Evolutionary conservation across 2,329 filamentous ascomycete species (phyloP).

Genomic region (Colletotrichum echinochloae): DNA sequence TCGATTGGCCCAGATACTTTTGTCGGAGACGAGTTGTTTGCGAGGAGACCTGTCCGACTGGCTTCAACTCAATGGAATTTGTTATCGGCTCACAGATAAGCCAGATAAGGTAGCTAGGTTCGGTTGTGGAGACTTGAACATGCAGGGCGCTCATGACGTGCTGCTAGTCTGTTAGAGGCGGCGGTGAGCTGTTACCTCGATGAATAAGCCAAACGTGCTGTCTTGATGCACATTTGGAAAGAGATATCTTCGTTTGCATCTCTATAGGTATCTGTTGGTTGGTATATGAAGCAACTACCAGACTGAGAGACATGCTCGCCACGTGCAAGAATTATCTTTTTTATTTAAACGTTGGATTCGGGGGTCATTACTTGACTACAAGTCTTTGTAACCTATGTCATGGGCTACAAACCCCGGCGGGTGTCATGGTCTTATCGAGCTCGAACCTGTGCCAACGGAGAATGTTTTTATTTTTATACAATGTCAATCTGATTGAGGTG

Average conservation of each 20-base stretch:
- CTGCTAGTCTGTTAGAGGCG: neutral
- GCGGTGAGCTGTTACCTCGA: slow-evolving; percentile 10
- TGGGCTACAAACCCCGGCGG: neutral
- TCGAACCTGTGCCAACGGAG: neutral
- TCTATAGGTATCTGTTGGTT: neutral
- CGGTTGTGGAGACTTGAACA: neutral
- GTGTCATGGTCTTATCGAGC: neutral
- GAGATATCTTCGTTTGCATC: neutral
- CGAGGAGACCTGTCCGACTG: neutral
- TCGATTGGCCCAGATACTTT: slow-evolving; percentile 3
- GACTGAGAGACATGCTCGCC: too few species aligned
- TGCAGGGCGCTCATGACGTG: slow-evolving; percentile 5
- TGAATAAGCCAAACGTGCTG: neutral
- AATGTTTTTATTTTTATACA: too few species aligned
- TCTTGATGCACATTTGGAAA: neutral
- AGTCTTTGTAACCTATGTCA: neutral
- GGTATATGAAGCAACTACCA: neutral
- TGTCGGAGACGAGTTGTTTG: neutral
- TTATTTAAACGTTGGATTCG: fast-evolving
- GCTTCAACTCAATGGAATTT: slow-evolving; percentile 14
- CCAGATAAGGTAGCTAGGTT: slow-evolving; percentile 5
- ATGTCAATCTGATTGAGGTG: neutral
- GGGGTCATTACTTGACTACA: neutral
- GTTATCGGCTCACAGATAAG: neutral
- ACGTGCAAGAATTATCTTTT: neutral